phyloP scores from a whole-genome alignment of 2,329 filamentous ascomycete genomes.

The Aspergillus ochraceus region DNA sequence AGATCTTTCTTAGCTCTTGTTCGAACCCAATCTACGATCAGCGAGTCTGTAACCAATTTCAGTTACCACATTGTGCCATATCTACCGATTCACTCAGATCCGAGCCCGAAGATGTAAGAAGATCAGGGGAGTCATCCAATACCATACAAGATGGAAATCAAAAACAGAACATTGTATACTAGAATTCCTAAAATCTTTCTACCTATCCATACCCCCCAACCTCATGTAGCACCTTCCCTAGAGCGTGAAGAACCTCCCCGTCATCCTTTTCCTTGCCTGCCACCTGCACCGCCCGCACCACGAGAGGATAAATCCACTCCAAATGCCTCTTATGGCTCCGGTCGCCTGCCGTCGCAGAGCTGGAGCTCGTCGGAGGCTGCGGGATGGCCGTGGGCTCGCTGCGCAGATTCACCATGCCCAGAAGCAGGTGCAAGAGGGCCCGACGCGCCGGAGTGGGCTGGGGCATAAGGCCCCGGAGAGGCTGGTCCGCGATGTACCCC shows the following conservation, averaged over 20 bases:
- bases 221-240: slow-evolving; percentile 62
- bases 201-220: slow-evolving; percentile 47
- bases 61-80: neutral
- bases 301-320: slow-evolving; percentile 75
- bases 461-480: slow-evolving; percentile 83
- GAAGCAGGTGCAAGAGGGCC: slow-evolving; percentile 73
- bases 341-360: slow-evolving; percentile 21
- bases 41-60: neutral
- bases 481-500: slow-evolving; percentile 86
- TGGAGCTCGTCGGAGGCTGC: slow-evolving; percentile 30
- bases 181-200: neutral
- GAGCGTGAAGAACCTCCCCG: slow-evolving; percentile 44
- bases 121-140: neutral
- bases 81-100: neutral
- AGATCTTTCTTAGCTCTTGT: neutral
- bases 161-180: neutral
- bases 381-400: slow-evolving; percentile 72
- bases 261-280: slow-evolving; percentile 42
- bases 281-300: slow-evolving; percentile 39
- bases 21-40: neutral
- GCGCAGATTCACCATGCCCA: slow-evolving; percentile 63
- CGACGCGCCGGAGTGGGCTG: slow-evolving; percentile 78
- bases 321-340: slow-evolving; percentile 68
- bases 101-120: neutral
- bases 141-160: neutral